Evolutionary conservation across 75 land plant species (phyloP), one percentile per base, ranked within the genome.

Genomic region (Selaginella tamariscina): DNA sequence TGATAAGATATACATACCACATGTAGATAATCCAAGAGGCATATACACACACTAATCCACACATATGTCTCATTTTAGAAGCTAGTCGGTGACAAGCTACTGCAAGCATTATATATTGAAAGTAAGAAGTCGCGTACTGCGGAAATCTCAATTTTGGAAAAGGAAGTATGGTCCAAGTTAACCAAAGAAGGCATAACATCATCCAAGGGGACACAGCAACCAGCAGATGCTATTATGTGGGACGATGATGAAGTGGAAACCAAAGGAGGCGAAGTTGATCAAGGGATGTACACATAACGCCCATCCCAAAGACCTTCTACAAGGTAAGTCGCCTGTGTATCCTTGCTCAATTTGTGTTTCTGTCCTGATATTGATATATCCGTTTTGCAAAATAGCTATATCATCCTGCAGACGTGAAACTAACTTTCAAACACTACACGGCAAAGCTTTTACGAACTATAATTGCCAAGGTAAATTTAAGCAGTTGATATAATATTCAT

Each of bases 251-350:
- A 86, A 69, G 74, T 89, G 65, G 32, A 56, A 33, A 30, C 32
- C 28, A 81, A 74, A 31, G 96, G 89, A 82, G 98, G 95, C 64
- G 85, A 83, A 83, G 86, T 93, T 30, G 98, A 94, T 77, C 93
- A 94, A 78, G 91, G 98, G 98, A 94, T 79, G 79, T 94, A 27
- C 96, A 89, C 76, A 83, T 94, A 30, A 89, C 78, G 68, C 85
- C 91, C 65, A 69, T 69, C 39, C 32, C 75, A 31, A 56, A 72
- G 57, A 86, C 81, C 70, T 68, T 70, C 33, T 79, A 78, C 0
- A 65, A 81, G 83, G 98, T 89, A 57, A 75, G 77, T 13, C 13
- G 57, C n/a, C n/a, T n/a, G n/a, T n/a, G n/a, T n/a, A n/a, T n/a
- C n/a, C n/a, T n/a, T 5, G 49, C 5, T 39, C 49, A 5, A 39